Base-by-base conservation (phyloP, 108 stramenopile genomes). In the Fragilaria crotonensis region DNA sequence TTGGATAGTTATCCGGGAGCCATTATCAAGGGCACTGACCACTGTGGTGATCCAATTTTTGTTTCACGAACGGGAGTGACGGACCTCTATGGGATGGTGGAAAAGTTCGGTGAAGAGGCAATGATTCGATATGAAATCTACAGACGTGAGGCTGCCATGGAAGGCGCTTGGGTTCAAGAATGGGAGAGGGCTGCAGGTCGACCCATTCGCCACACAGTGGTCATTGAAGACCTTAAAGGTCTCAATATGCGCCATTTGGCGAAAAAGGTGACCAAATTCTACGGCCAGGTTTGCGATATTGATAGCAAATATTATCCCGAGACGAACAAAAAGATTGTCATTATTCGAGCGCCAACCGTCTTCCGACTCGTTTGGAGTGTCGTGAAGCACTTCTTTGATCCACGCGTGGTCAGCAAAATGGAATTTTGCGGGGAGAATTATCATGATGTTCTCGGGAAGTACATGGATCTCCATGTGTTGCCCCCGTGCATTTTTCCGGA, bases 321-420 rank as follows among this genome's bases (percentile, higher is more conserved):
- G n/a, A n/a, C n/a, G n/a, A n/a, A n/a, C n/a, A n/a, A n/a, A n/a
- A n/a, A n/a, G n/a, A n/a, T n/a, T n/a, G n/a, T n/a, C n/a, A n/a
- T n/a, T n/a, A n/a, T n/a, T n/a, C n/a, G n/a, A n/a, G n/a, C n/a
- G 3, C 60, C 60, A 11, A 25, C 33, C 27, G 21, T 62, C 27
- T 62, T 62, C 52, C 60, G 60, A 30, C 29, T 33, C 36, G 31
- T 52, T 4, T 62, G 60, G 60, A 11, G 30, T 20, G 25, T 62
- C 19, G 60, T 32, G 29, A 62, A 62, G 49, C 50, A 52, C 30
- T 62, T 50, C 30, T 62, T 62, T 32, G 48, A 50, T 14, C 49
- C 22, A 11, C 28, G 29, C 3, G 48, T 52, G 3, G 29, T 25
- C 25, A 5, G 7, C 11, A 62, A 62, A 33, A 62, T 62, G 60